Percentiles rank a stretch among this genome's conserved stretches.
Conservation (phyloP, 768 basidiomycete species). For the Leucocoprinus sp. region DNA sequence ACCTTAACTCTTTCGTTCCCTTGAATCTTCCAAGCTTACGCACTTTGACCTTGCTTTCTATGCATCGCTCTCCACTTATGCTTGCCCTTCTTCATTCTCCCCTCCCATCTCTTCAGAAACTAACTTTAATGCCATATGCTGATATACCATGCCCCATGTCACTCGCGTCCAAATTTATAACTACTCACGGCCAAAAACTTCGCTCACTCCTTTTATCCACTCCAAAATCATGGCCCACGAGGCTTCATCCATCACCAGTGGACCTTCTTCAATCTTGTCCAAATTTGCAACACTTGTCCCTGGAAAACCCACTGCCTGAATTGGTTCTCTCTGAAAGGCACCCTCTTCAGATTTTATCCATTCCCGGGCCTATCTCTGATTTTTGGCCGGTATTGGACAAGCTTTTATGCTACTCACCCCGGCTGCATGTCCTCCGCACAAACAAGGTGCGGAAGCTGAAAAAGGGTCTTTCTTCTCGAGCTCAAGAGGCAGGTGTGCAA, state of each 20-base stretch:
- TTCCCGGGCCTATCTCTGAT: conserved; percentile 62
- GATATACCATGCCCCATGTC: conserved; percentile 55
- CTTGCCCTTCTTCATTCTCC: conserved; percentile 47
- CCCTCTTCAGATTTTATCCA: conserved; percentile 57
- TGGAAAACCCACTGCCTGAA: conserved; percentile 60
- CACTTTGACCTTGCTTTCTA: conserved; percentile 53
- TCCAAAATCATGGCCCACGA: conserved; percentile 61
- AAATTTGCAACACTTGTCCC: conserved; percentile 57
- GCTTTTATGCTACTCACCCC: conserved; percentile 47
- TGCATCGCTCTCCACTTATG: conserved; percentile 60
- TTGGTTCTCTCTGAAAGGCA: conserved; percentile 28
- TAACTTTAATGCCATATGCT: conserved; percentile 69
- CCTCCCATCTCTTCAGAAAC: conserved; percentile 53
- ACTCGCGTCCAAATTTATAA: conserved; percentile 50
- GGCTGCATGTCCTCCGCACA: conserved; percentile 46
- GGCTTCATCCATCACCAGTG: conserved; percentile 44
- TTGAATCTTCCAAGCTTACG: conserved; percentile 51
- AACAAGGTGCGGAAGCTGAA: conserved; percentile 70
- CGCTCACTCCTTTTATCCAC: conserved; percentile 59
- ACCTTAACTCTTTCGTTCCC: conserved; percentile 29
- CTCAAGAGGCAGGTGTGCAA: conserved; percentile 69
- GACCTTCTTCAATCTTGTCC: conserved; percentile 43
- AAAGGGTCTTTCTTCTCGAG: conserved; percentile 53
- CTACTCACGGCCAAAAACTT: conserved; percentile 47
- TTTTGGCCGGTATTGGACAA: conserved; percentile 50